A percentile compares a stretch with the other conserved stretches of the same genome.
phyloP scores from a whole-genome alignment of 768 basidiomycete species.

The Sistotremastrum niveocremeum region DNA sequence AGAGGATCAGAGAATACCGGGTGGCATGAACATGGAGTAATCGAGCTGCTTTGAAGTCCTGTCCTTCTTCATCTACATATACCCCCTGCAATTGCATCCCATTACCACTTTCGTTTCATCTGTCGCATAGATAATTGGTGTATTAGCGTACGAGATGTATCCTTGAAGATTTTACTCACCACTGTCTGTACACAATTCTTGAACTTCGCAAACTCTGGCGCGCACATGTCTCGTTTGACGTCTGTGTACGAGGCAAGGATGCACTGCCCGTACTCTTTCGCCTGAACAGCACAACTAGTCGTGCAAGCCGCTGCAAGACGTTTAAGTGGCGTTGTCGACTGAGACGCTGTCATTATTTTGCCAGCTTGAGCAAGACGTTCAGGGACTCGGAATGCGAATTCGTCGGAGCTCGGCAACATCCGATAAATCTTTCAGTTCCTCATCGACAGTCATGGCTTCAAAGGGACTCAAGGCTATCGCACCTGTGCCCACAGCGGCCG shows the following conservation, averaged over 20 bases:
- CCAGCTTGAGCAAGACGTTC: no score
- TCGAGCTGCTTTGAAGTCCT: background rate
- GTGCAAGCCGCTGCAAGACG: conserved; percentile 61
- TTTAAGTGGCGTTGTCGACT: conserved; percentile 36
- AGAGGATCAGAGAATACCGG: conserved; percentile 28
- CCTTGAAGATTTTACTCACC: conserved; percentile 34
- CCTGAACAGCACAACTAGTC: conserved; percentile 57
- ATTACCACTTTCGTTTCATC: conserved; percentile 48
- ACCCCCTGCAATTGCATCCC: background rate
- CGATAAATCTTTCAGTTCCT: no score
- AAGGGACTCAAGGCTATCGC: conserved; percentile 94
- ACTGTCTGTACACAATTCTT: conserved; percentile 66
- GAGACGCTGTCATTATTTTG: background rate
- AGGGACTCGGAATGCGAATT: no score
- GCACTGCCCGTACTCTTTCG: conserved; percentile 78
- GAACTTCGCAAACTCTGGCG: conserved; percentile 73
- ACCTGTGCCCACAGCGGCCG: conserved; percentile 92
- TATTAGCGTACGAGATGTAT: conserved; percentile 1
- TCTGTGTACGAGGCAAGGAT: conserved; percentile 74
- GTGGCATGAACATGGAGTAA: conserved; percentile 10
- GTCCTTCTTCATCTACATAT: background rate
- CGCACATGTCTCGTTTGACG: conserved; percentile 72
- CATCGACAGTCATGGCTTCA: conserved; percentile 40
- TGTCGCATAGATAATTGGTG: conserved; percentile 9
- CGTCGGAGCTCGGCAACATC: no score